Percentiles rank a stretch among this genome's conserved stretches.
phyloP scores from a whole-genome alignment of 75 land plant species.

The Chamaecyparis obtusa region DNA sequence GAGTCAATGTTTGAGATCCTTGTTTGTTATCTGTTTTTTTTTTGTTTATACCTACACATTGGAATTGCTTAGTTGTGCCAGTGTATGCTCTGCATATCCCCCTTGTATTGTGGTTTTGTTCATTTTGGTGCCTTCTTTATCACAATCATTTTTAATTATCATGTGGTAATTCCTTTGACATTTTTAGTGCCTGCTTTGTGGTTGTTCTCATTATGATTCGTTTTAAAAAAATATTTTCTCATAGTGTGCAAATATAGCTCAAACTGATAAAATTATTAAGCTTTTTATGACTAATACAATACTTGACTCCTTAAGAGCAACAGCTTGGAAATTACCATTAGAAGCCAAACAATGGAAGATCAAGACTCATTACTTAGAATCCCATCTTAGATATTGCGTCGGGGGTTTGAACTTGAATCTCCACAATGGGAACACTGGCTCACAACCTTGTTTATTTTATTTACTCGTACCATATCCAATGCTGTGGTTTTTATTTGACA shows the following conservation, averaged over 20 bases:
- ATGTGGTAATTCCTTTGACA: not conserved
- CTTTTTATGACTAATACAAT: too few relatives aligned
- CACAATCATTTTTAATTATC: not conserved
- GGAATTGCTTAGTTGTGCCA: not conserved
- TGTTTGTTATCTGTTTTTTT: not conserved
- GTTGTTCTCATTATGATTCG: not conserved
- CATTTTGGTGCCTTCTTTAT: not conserved
- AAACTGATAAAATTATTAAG: too few relatives aligned
- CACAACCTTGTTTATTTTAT: not conserved
- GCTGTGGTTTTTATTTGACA: not conserved
- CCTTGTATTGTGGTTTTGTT: not conserved
- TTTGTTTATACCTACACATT: not conserved
- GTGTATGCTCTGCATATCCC: not conserved
- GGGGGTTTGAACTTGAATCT: too few relatives aligned
- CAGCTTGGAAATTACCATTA: too few relatives aligned
- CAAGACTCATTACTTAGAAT: too few relatives aligned
- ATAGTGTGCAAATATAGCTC: not conserved
- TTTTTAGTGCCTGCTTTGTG: not conserved
- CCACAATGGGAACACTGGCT: too few relatives aligned
- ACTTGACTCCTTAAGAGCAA: too few relatives aligned
- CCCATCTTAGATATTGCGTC: too few relatives aligned
- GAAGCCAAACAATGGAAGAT: too few relatives aligned
- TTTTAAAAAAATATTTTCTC: conserved; percentile 3
- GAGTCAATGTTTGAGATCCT: not conserved
- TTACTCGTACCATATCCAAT: not conserved